Evolutionary conservation across 805 yeast species (phyloP), one percentile per base, ranked within the genome.

Genomic region (Candida xiaguanensis): DNA sequence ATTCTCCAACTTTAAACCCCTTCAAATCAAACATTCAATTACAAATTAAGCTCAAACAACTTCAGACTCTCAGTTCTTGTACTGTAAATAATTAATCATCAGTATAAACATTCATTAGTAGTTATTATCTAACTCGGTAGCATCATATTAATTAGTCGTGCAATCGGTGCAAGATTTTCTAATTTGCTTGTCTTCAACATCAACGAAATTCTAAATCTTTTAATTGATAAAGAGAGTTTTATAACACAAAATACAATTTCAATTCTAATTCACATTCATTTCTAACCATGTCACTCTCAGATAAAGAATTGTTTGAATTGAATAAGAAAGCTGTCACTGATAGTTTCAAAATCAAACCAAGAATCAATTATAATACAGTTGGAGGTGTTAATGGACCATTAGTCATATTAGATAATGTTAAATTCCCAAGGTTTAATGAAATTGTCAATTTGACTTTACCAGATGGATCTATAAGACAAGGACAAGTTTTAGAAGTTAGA

Each of bases 301-400:
- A 61, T 52, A 55, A 65, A 55, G 72, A 59, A 53, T 56, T 65
- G 67, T 79, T 64, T 61, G 95, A 87, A 52, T 72, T 90, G 58
- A 90, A 90, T 76, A 87, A 88, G 63, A 80, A 79, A 62, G 97
- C 98, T 34, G 97, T 82, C 39, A 85, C 90, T 42, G 84, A 88
- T 60, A 95, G 95, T 52, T 89, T 89, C 72, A 82, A 85, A 48
- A 81, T 90, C 58, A 83, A 87, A 61, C 98, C 98, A 44, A 82
- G 96, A 69, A 61, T 85, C 54, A 85, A 82, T 55, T 93, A 93
- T 70, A 93, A 93, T 73, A 93, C 99, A 22, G 99, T 93, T 45
- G 91, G 91, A 40, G 98, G 98, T 65, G 95, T 93, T 56, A 93
- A 95, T 65, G 99, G 99, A 47, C 99, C 99, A 4, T 78, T 93